Evolutionary conservation across 305 asterid genomes (phyloP).

Genomic region (Solanum hybrid): DNA sequence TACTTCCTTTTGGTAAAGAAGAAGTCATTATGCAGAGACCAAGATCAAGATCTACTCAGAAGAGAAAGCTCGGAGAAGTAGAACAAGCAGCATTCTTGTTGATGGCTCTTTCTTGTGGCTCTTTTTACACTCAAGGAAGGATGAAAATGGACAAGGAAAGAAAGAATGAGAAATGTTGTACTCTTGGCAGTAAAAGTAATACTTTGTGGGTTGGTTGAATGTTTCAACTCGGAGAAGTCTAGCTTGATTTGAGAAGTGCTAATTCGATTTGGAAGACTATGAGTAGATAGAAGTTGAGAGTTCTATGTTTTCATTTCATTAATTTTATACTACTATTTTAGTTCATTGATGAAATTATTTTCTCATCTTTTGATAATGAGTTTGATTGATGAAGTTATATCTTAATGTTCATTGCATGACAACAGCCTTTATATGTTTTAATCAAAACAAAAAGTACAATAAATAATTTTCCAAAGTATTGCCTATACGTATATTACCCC

Average conservation of each 20-base stretch:
- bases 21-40: conserved; percentile 22
- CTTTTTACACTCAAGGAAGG: not conserved
- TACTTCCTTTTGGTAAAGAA: conserved; percentile 32
- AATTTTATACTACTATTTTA: not conserved
- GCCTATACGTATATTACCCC: not conserved
- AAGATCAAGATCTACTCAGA: conserved; percentile 31
- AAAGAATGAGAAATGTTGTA: not conserved
- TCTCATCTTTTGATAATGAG: not conserved
- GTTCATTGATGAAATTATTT: not conserved
- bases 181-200: not conserved
- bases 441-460: not conserved
- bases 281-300: not conserved
- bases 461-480: not conserved
- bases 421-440: not conserved
- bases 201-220: not conserved
- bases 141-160: not conserved
- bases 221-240: not conserved
- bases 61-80: conserved; percentile 22
- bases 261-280: not conserved
- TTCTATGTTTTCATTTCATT: not conserved
- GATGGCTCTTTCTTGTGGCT: conserved; percentile 21
- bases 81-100: conserved; percentile 16
- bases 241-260: not conserved
- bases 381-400: not conserved
- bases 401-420: not conserved